Percentiles rank a stretch among this genome's conserved stretches.
Evolutionary conservation across 176 grass and related monocot species (phyloP).

Genomic region (Zoysia japonica): DNA sequence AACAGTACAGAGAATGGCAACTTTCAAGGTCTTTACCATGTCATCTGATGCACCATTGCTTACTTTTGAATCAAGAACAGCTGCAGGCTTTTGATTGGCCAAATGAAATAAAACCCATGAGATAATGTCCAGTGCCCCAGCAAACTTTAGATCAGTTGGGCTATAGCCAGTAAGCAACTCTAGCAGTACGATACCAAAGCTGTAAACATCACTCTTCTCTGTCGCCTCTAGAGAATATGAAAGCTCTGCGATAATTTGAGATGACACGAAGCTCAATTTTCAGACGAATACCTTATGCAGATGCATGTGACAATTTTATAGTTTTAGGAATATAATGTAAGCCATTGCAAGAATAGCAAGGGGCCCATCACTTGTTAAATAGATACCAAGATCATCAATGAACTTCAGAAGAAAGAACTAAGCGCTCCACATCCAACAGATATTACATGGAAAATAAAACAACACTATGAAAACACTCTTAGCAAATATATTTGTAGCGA

Average conservation of each 20-base stretch:
- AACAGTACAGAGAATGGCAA: slow-evolving; percentile 55
- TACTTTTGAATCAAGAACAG: slow-evolving; percentile 53
- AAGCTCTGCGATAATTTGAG: slow-evolving; percentile 50
- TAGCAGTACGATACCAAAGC: slow-evolving; percentile 58
- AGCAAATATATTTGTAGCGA: background rate
- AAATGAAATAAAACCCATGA: slow-evolving; percentile 51
- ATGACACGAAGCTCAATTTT: slow-evolving; percentile 33
- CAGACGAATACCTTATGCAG: background rate
- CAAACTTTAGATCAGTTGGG: slow-evolving; percentile 49
- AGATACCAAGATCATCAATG: background rate
- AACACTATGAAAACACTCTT: background rate
- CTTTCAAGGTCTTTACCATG: slow-evolving; percentile 65
- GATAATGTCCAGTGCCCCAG: slow-evolving; percentile 42
- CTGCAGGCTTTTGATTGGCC: slow-evolving; percentile 36
- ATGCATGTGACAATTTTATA: slow-evolving; percentile 11
- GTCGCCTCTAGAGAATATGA: slow-evolving; percentile 59
- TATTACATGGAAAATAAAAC: slow-evolving; percentile 13
- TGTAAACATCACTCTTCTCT: slow-evolving; percentile 65
- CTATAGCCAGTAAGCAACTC: slow-evolving; percentile 67
- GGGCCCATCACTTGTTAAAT: background rate
- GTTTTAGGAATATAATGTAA: background rate
- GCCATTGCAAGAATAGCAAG: background rate
- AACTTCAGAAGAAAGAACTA: background rate
- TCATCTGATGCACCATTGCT: slow-evolving; percentile 44
- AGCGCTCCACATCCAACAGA: background rate